A percentile compares a stretch with the other conserved stretches of the same genome.
These are phyloP conservation scores for Eutrema yunnanense DNA, from an alignment of 345 rosid species.

Conservation along the genomic window DNA sequence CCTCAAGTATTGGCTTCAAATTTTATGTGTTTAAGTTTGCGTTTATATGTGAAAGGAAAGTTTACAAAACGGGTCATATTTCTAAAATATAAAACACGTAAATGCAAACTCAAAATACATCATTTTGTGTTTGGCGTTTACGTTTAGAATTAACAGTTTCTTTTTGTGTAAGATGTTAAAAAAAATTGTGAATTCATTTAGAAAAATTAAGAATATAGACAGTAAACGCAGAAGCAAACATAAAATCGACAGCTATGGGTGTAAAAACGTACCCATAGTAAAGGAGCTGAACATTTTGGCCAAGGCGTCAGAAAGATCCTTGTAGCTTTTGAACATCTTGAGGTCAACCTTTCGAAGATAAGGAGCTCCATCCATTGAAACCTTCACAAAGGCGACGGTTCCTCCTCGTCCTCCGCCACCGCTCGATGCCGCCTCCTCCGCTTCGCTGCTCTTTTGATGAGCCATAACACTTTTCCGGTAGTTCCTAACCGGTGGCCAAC, in stretches of 20 bases:
- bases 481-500: conserved; percentile 94
- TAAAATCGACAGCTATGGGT: neutral
- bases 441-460: conserved; percentile 40
- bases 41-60: neutral
- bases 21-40: neutral
- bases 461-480: conserved; percentile 79
- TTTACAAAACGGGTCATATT: neutral
- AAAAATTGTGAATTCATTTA: neutral
- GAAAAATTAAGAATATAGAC: neutral
- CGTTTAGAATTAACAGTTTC: neutral
- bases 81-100: neutral
- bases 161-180: neutral
- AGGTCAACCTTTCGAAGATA: conserved; percentile 94
- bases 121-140: neutral
- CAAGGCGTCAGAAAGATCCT: conserved; percentile 73
- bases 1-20: neutral
- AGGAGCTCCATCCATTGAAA: conserved; percentile 95
- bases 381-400: conserved; percentile 62
- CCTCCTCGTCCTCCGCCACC: conserved; percentile 13
- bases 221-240: neutral
- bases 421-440: conserved; percentile 30
- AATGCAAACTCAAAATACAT: neutral
- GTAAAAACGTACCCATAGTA: conserved; percentile 58
- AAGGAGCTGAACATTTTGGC: conserved; percentile 92
- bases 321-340: conserved; percentile 80